These are phyloP conservation scores for Auxenochlorella protothecoides DNA, from an alignment of 139 green algal genomes.

Conservation along the genomic window DNA sequence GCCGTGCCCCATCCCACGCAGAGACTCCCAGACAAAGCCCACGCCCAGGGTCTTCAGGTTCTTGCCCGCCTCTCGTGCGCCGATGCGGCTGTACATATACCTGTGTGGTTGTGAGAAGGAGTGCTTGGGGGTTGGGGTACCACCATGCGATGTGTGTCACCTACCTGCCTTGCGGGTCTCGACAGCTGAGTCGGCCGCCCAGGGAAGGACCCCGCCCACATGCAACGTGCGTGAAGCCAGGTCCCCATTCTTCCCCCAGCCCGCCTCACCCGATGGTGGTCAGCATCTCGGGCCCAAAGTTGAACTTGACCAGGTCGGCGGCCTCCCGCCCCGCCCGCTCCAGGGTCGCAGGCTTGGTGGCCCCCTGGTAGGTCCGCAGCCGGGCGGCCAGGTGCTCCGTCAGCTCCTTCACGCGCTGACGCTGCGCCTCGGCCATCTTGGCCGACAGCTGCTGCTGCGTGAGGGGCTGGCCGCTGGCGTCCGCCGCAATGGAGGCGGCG, in stretches of 20 bases:
- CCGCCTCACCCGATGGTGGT: slow-evolving; percentile 48
- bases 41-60: slow-evolving; percentile 19
- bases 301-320: slow-evolving; percentile 36
- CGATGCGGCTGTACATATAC: slow-evolving; percentile 62
- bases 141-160: too few species aligned
- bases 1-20: slow-evolving; percentile 11
- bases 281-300: slow-evolving; percentile 78
- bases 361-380: slow-evolving; percentile 16
- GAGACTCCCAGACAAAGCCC: slow-evolving; percentile 12
- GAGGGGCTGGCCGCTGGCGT: slow-evolving; percentile 1
- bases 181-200: too few species aligned
- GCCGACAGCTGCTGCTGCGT: slow-evolving; percentile 10
- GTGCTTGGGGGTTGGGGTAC: too few species aligned
- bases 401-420: slow-evolving; percentile 25
- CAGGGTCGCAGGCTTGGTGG: slow-evolving; percentile 10
- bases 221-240: too few species aligned
- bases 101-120: not conserved
- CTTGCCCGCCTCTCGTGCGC: slow-evolving; percentile 17
- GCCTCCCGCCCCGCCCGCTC: slow-evolving; percentile 32
- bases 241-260: not conserved
- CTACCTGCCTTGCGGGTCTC: too few species aligned
- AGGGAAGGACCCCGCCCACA: too few species aligned
- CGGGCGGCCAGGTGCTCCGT: slow-evolving; percentile 18
- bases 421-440: slow-evolving; percentile 7
- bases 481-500: slow-evolving; percentile 14